Conservation (phyloP, 75 land plant genomes). For the Chamaecyparis obtusa region DNA sequence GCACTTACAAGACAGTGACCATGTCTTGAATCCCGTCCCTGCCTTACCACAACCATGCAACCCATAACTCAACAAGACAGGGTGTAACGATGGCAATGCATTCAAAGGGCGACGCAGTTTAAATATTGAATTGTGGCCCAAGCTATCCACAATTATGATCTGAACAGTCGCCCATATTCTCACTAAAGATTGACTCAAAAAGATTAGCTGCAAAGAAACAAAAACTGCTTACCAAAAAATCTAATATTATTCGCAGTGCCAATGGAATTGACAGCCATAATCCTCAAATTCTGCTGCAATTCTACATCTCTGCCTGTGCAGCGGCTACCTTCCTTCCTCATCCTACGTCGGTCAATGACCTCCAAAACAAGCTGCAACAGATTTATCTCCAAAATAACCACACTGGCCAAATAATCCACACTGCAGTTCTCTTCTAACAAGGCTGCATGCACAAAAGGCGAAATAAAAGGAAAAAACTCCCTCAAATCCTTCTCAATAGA, state of each 20-base stretch:
- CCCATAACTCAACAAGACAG: no score
- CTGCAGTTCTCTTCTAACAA: not conserved
- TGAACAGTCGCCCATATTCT: no score
- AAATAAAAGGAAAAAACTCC: not conserved
- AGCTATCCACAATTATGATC: no score
- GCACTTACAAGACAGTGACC: not conserved
- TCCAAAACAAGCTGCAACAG: slow-evolving; percentile 1
- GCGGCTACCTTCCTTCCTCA: not conserved
- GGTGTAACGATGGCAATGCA: no score
- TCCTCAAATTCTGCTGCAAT: slow-evolving; percentile 3
- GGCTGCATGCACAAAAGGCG: not conserved
- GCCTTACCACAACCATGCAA: no score
- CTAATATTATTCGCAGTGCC: not conserved
- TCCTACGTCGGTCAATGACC: not conserved
- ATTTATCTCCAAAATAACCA: slow-evolving; percentile 1
- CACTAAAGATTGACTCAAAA: not conserved
- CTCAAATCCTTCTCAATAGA: slow-evolving; percentile 1
- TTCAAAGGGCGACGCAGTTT: no score
- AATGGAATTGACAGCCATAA: not conserved
- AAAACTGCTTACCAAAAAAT: not conserved
- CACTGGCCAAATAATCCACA: slow-evolving; percentile 5
- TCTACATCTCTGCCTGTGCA: not conserved
- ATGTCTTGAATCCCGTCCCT: not conserved
- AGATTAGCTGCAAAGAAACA: not conserved
- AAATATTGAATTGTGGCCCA: no score